Evolutionary conservation across 176 grass and related monocot genomes (phyloP).

Genomic region (Phyllostachys edulis): DNA sequence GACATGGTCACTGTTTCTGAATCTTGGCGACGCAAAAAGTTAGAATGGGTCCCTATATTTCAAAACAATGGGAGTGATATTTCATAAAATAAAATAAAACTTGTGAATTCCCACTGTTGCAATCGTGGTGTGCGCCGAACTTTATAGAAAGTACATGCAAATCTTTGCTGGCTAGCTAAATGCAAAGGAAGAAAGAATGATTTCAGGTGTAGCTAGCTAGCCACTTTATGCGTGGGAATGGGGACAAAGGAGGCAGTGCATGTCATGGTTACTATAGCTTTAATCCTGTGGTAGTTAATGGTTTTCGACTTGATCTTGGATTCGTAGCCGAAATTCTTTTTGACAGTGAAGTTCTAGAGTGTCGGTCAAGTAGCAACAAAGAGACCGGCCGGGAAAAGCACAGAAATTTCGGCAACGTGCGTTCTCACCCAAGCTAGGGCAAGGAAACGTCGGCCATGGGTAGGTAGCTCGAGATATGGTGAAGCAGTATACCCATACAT

Average conservation of each 20-base stretch:
- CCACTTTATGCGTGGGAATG: not conserved
- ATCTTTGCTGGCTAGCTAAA: not conserved
- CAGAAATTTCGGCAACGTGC: not conserved
- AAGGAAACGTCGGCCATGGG: not conserved
- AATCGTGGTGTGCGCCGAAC: conserved; percentile 30
- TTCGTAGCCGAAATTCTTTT: not conserved
- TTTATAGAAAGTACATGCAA: conserved; percentile 16
- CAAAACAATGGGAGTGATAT: not conserved
- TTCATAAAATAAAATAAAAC: too few species aligned
- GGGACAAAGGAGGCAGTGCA: not conserved
- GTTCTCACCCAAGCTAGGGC: not conserved
- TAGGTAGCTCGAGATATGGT: not conserved
- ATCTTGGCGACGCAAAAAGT: not conserved
- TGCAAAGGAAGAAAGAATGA: not conserved
- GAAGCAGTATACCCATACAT: not conserved
- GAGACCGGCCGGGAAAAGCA: not conserved
- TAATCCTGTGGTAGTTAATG: not conserved
- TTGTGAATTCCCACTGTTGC: not conserved
- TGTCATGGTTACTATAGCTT: not conserved
- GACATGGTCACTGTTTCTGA: not conserved
- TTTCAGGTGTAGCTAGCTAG: conserved; percentile 3
- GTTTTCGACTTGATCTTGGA: conserved; percentile 25
- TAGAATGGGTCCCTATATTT: not conserved
- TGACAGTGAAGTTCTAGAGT: not conserved
- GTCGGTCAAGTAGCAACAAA: conserved; percentile 11